Percentiles rank a stretch among this genome's conserved stretches.
These are phyloP conservation scores for Ascochyta fabae DNA, from an alignment of 2,329 filamentous ascomycete species.

Conservation along the genomic window DNA sequence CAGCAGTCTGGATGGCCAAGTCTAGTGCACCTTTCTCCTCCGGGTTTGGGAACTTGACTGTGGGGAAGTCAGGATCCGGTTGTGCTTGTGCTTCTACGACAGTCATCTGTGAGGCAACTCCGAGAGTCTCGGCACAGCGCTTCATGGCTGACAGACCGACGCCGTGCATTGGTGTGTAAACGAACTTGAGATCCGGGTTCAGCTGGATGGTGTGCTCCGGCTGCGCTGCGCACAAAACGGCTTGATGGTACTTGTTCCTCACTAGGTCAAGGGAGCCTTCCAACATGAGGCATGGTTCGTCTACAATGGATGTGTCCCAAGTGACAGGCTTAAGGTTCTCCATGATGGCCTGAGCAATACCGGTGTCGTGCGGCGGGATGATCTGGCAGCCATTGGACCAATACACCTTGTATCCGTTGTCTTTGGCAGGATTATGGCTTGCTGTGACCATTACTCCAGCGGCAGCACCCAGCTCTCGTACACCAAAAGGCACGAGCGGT, in stretches of 20 bases:
- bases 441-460: slow-evolving; percentile 72
- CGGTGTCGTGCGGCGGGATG: slow-evolving; percentile 65
- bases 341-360: slow-evolving; percentile 64
- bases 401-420: slow-evolving; percentile 74
- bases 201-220: slow-evolving; percentile 33
- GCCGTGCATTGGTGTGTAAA: slow-evolving; percentile 65
- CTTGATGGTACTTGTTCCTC: slow-evolving; percentile 52
- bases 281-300: slow-evolving; percentile 48
- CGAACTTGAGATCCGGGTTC: slow-evolving; percentile 51
- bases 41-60: slow-evolving; percentile 69
- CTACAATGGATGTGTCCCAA: slow-evolving; percentile 55
- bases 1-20: slow-evolving; percentile 63
- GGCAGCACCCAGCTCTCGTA: slow-evolving; percentile 59
- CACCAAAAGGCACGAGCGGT: slow-evolving; percentile 67
- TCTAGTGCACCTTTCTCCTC: slow-evolving; percentile 69
- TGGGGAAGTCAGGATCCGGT: slow-evolving; percentile 69
- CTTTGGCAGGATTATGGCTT: slow-evolving; percentile 68
- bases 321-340: slow-evolving; percentile 60
- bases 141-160: slow-evolving; percentile 59
- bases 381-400: slow-evolving; percentile 71
- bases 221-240: slow-evolving; percentile 51
- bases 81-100: slow-evolving; percentile 59
- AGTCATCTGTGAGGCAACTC: slow-evolving; percentile 53
- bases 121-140: slow-evolving; percentile 48
- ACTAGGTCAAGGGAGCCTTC: slow-evolving; percentile 52